Percentiles rank a stretch among this genome's conserved stretches.
Evolutionary conservation across 768 basidiomycete genomes (phyloP).

Genomic region (Lentinula guzmanii): DNA sequence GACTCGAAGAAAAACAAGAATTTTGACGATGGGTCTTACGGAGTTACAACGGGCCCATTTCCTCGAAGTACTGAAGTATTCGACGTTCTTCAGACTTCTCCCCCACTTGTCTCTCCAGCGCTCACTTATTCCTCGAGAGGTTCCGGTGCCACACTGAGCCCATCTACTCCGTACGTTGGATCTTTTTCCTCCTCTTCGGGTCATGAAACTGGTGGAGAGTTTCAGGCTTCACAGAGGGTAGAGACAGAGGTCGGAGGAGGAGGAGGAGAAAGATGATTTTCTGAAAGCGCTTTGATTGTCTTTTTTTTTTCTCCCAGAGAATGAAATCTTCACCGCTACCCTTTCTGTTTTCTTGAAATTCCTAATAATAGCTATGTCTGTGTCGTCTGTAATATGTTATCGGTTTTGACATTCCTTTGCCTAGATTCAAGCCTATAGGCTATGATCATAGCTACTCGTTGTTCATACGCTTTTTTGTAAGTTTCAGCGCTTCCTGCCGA

Average conservation of each 20-base stretch:
- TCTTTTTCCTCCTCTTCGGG: conserved; percentile 31
- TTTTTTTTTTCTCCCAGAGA: background rate
- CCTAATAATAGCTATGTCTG: background rate
- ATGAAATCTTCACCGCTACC: background rate
- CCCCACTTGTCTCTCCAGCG: conserved; percentile 58
- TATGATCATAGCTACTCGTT: background rate
- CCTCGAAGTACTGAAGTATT: conserved; percentile 14
- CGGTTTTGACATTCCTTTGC: background rate
- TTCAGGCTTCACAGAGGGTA: background rate
- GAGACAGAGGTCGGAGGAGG: background rate
- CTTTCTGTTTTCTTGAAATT: background rate
- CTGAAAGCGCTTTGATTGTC: background rate
- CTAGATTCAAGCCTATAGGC: background rate
- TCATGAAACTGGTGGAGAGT: background rate
- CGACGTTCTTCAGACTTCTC: conserved; percentile 34
- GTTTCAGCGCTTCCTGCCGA: background rate
- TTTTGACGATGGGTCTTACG: conserved; percentile 4
- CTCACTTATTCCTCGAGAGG: conserved; percentile 58
- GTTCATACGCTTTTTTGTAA: background rate
- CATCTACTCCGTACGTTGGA: conserved; percentile 66
- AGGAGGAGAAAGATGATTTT: too few species aligned
- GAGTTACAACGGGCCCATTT: background rate
- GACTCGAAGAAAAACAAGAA: conserved; percentile 1
- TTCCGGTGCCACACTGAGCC: conserved; percentile 63
- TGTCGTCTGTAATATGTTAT: background rate